Conservation (phyloP, 2,329 filamentous ascomycete genomes). For the Hymenoscyphus albidus region DNA sequence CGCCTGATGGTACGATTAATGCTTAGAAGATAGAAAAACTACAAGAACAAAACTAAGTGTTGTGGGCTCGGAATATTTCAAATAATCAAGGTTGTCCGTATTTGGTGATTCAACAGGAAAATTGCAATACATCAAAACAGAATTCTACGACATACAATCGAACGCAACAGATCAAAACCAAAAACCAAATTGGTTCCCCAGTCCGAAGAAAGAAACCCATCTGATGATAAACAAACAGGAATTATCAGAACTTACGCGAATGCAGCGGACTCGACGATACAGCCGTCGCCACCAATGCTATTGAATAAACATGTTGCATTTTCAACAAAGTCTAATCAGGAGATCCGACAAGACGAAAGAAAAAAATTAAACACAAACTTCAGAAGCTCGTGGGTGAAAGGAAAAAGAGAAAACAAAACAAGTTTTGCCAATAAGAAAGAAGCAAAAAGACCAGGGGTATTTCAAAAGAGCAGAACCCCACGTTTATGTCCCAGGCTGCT, state of each 20-base stretch:
- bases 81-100: neutral
- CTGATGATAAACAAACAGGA: neutral
- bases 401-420: neutral
- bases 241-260: constrained; percentile 15
- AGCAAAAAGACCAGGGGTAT: neutral
- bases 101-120: neutral
- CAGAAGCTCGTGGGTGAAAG: too few relatives aligned
- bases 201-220: neutral
- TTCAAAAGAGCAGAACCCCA: neutral
- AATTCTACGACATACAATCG: neutral
- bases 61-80: neutral
- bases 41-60: neutral
- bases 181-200: neutral
- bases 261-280: constrained; percentile 19
- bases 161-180: neutral
- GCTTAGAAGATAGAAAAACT: neutral
- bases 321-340: constrained; percentile 17
- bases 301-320: constrained; percentile 22
- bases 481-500: constrained; percentile 2
- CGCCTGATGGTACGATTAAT: neutral
- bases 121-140: neutral
- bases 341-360: constrained; percentile 11
- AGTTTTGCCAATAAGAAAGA: neutral
- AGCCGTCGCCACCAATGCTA: constrained; percentile 16
- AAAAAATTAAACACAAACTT: neutral